Evolutionary conservation across 2,329 filamentous ascomycete genomes (phyloP).

Genomic region (Alternaria ethzedia): DNA sequence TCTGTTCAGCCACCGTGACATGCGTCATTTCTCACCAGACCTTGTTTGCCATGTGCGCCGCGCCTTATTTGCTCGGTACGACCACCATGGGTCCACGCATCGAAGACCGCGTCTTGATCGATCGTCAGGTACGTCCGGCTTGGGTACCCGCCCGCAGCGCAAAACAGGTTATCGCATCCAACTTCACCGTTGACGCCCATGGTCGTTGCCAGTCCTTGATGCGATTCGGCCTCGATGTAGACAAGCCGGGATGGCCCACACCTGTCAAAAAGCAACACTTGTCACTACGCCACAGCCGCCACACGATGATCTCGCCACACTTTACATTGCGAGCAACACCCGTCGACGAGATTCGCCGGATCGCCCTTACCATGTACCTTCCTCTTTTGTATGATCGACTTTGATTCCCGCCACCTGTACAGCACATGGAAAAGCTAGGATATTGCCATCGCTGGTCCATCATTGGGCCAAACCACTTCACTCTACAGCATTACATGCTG

Average conservation of each 20-base stretch:
- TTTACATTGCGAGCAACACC: neutral
- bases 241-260: neutral
- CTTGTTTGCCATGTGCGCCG: constrained; percentile 17
- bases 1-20: constrained; percentile 10
- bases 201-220: neutral
- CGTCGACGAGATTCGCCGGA: constrained; percentile 1
- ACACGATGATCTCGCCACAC: neutral
- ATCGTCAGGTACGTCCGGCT: constrained; percentile 16
- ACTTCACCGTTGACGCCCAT: neutral
- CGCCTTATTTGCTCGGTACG: constrained; percentile 7
- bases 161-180: neutral
- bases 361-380: neutral
- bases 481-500: neutral
- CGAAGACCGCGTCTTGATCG: neutral
- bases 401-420: neutral
- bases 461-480: neutral
- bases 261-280: neutral
- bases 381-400: neutral
- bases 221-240: neutral
- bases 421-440: neutral
- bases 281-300: neutral
- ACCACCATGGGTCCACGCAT: constrained; percentile 2
- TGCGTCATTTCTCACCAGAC: constrained; percentile 9
- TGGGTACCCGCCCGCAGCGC: neutral
- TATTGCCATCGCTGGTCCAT: neutral